Percentiles rank a stretch among this genome's conserved stretches.
Conservation (phyloP, 2,329 filamentous ascomycete genomes). For the Penicillium fuscoglaucum region DNA sequence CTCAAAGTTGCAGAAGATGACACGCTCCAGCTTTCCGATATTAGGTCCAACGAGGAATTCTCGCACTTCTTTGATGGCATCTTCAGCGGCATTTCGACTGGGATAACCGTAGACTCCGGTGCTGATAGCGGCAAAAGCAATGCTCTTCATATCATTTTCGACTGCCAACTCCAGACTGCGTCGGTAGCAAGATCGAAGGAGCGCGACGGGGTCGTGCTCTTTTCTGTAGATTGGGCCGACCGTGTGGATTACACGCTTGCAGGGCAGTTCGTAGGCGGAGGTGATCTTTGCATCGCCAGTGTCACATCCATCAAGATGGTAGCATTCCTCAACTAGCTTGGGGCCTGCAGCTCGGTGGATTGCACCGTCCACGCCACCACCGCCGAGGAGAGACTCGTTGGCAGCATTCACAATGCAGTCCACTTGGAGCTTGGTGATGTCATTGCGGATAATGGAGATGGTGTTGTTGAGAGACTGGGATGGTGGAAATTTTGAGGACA, state of each 20-base stretch:
- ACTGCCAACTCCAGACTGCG: constrained; percentile 72
- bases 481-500: constrained; percentile 35
- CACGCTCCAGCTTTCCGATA: constrained; percentile 59
- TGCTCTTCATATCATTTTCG: constrained; percentile 62
- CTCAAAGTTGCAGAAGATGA: constrained; percentile 85
- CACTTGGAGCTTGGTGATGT: constrained; percentile 77
- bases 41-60: constrained; percentile 52
- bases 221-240: constrained; percentile 77
- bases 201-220: constrained; percentile 30
- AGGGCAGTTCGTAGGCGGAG: constrained; percentile 71
- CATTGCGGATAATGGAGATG: constrained; percentile 69
- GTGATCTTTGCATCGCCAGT: constrained; percentile 86
- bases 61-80: constrained; percentile 64
- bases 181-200: constrained; percentile 67
- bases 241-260: constrained; percentile 79
- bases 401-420: constrained; percentile 94
- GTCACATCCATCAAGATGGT: constrained; percentile 67
- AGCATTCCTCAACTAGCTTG: constrained; percentile 68
- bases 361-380: constrained; percentile 86
- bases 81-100: constrained; percentile 66
- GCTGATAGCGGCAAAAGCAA: constrained; percentile 83
- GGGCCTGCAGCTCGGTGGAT: constrained; percentile 83
- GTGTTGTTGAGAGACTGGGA: constrained; percentile 52
- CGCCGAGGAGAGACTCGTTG: constrained; percentile 74
- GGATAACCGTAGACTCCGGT: constrained; percentile 92